Conservation (phyloP, 176 grass and related monocot genomes). For the Oropetium thomaeum region DNA sequence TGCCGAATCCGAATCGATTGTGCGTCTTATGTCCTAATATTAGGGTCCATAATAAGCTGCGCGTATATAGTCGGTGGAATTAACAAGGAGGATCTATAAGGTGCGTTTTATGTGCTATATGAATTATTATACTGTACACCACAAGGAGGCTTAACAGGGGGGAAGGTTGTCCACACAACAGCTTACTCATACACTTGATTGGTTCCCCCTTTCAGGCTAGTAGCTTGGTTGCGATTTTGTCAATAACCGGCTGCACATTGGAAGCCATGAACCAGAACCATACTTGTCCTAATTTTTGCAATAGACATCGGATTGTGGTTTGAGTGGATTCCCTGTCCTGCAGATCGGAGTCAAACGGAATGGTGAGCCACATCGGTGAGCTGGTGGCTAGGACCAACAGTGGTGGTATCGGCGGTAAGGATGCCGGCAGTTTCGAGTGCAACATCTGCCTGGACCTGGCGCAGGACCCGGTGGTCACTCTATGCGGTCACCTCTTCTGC, state of each 20-base stretch:
- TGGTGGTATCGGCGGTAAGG: constrained; percentile 30
- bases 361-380: constrained; percentile 45
- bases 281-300: background rate
- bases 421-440: constrained; percentile 73
- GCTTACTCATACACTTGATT: too few relatives aligned
- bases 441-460: constrained; percentile 90
- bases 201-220: too few relatives aligned
- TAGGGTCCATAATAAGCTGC: background rate
- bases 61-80: background rate
- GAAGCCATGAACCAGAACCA: too few relatives aligned
- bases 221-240: too few relatives aligned
- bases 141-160: too few relatives aligned
- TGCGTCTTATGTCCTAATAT: background rate
- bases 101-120: too few relatives aligned
- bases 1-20: constrained; percentile 1
- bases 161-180: too few relatives aligned
- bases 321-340: background rate
- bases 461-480: constrained; percentile 74
- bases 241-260: too few relatives aligned
- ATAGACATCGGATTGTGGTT: background rate
- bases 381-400: constrained; percentile 37
- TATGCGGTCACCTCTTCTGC: constrained; percentile 82
- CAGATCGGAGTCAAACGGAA: constrained; percentile 27
- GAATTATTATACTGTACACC: too few relatives aligned
- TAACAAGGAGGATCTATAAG: too few relatives aligned